These are phyloP conservation scores for Candida yuanshanica DNA, from an alignment of 805 yeast species.

Conservation along the genomic window DNA sequence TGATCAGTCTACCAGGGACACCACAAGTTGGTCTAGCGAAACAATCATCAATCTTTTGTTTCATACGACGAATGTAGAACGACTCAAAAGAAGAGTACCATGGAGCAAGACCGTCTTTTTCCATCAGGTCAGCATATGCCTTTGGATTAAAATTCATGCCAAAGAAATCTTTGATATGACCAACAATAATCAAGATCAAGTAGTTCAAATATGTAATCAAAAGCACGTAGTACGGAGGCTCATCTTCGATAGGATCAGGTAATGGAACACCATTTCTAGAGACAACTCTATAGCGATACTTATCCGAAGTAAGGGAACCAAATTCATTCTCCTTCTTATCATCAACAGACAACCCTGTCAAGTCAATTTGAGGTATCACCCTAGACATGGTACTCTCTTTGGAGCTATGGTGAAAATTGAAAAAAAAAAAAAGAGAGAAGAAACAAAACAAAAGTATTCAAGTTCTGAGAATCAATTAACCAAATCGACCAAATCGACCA, in stretches of 20 bases:
- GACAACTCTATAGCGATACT: slow-evolving; percentile 56
- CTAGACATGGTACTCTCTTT: slow-evolving; percentile 15
- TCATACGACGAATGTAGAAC: slow-evolving; percentile 88
- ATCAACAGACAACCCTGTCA: slow-evolving; percentile 29
- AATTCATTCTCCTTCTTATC: slow-evolving; percentile 57
- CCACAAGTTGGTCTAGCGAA: slow-evolving; percentile 96
- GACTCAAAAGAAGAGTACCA: slow-evolving; percentile 92
- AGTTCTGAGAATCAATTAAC: no score
- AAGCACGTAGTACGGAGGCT: slow-evolving; percentile 78
- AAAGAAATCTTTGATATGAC: slow-evolving; percentile 85
- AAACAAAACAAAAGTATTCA: no score
- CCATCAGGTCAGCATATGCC: slow-evolving; percentile 59
- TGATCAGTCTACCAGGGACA: slow-evolving; percentile 90
- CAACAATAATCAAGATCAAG: slow-evolving; percentile 76
- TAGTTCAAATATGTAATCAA: slow-evolving; percentile 83
- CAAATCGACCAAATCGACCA: no score
- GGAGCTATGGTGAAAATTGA: not conserved
- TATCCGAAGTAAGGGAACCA: slow-evolving; percentile 62
- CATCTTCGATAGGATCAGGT: slow-evolving; percentile 62
- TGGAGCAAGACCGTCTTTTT: slow-evolving; percentile 89
- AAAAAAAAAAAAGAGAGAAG: not conserved
- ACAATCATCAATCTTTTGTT: slow-evolving; percentile 87
- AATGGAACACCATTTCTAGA: slow-evolving; percentile 52
- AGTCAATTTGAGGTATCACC: slow-evolving; percentile 30
- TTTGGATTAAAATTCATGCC: slow-evolving; percentile 70